Conservation (phyloP, 805 yeast species). For the Saturnispora besseyi region DNA sequence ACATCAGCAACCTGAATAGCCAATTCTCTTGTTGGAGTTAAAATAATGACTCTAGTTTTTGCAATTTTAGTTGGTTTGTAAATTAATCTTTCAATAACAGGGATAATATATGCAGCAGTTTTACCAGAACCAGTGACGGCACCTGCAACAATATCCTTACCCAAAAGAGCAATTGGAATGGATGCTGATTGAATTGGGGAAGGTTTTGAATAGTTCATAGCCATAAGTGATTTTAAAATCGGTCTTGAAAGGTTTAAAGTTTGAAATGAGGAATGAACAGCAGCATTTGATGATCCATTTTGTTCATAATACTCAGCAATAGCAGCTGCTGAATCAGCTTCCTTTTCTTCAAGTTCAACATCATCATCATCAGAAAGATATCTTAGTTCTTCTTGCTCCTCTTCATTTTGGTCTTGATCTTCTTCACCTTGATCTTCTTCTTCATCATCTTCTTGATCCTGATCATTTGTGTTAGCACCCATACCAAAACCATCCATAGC, state of each 20-base stretch:
- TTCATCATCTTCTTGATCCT: slow-evolving; percentile 22
- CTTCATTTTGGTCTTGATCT: slow-evolving; percentile 27
- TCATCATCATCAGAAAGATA: slow-evolving; percentile 22
- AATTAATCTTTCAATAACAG: slow-evolving; percentile 83
- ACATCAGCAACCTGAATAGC: slow-evolving; percentile 96
- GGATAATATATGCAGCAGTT: slow-evolving; percentile 97
- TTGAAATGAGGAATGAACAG: slow-evolving; percentile 58
- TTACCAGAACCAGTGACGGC: slow-evolving; percentile 99
- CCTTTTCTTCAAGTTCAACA: slow-evolving; percentile 30
- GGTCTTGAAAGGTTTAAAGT: slow-evolving; percentile 83
- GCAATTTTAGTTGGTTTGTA: slow-evolving; percentile 83
- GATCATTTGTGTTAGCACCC: slow-evolving; percentile 25
- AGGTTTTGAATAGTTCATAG: slow-evolving; percentile 77
- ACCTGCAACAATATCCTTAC: slow-evolving; percentile 97
- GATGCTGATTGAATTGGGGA: slow-evolving; percentile 92
- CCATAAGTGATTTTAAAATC: slow-evolving; percentile 69
- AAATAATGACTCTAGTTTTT: slow-evolving; percentile 80
- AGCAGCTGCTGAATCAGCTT: slow-evolving; percentile 69
- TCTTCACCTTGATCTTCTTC: slow-evolving; percentile 20
- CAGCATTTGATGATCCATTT: slow-evolving; percentile 35
- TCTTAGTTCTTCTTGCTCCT: slow-evolving; percentile 25
- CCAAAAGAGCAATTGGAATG: slow-evolving; percentile 86
- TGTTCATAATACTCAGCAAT: slow-evolving; percentile 68
- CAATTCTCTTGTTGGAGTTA: slow-evolving; percentile 96
- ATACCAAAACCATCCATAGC: slow-evolving; percentile 36